Evolutionary conservation across 2,329 filamentous ascomycete genomes (phyloP), one percentile per base, ranked within the genome.

Genomic region (Chaetomium sp.): DNA sequence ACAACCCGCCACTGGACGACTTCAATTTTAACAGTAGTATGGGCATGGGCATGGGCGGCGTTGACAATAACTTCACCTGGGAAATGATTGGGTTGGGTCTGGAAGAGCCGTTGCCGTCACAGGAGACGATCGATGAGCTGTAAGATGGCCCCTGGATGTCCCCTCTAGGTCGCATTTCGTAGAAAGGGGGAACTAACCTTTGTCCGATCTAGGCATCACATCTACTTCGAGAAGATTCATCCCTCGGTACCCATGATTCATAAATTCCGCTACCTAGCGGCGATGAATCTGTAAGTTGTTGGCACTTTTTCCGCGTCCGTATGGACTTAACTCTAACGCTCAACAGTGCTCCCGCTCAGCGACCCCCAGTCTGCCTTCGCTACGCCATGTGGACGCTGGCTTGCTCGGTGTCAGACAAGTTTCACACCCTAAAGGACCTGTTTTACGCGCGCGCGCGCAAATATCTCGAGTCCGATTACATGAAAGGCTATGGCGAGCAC

Each of bases 361-460:
- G 92, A 33, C 92, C 94, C 1, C 90, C 92, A 0, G 84, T 96
- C 35, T 90, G 88, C 61, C 74, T 99, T 49, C 85, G 94, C 63
- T 99, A 99, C 72, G 90, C 89, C 54, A 95, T 97, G 78, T 97
- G 92, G 92, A 89, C 87, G n/a, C 75, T 91, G 65, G 91, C 92
- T n/a, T 91, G 90, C 59, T 87, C 89, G 5, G 81, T 91, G 44
- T 85, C 83, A 3, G 90, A 96, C 56, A 94, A 91, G 67, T 96
- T 89, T 68, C 76, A 80, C 37, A 81, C 83, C 53, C 72, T 96
- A 11, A 90, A 91, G 66, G 87, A 91, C 53, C 83, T 95, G 59
- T 96, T 97, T 69, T 99, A 99, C 69, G 84, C 88, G 60, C 81
- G 91, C 51, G 84, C 92, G 10, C 84, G 92, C 56, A 97, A 95